A percentile compares a stretch with the other conserved stretches of the same genome.
phyloP scores from a whole-genome alignment of 495 filamentous ascomycete species.

The Opeltia flavorubescens region DNA sequence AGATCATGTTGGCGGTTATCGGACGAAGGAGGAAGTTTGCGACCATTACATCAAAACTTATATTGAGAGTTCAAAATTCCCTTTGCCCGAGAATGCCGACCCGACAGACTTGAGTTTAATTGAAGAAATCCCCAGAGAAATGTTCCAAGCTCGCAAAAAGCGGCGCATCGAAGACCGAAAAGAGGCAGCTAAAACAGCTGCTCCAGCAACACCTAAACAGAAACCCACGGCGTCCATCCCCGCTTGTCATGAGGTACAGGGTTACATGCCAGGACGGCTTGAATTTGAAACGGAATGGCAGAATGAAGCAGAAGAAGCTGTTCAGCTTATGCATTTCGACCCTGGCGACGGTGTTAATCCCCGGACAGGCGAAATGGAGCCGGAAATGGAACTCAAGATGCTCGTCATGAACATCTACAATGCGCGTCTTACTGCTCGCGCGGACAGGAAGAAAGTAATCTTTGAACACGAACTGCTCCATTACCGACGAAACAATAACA shows the following conservation, averaged over 20 bases:
- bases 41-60: constrained; percentile 88
- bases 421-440: constrained; percentile 72
- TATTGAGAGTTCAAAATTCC: constrained; percentile 67
- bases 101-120: constrained; percentile 65
- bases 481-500: constrained; percentile 71
- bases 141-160: constrained; percentile 91
- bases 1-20: constrained; percentile 91
- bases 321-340: constrained; percentile 96
- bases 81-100: constrained; percentile 69
- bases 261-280: constrained; percentile 94
- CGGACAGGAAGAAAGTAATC: constrained; percentile 91
- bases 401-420: constrained; percentile 99
- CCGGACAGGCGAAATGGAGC: constrained; percentile 67
- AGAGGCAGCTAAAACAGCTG: constrained; percentile 71
- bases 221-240: constrained; percentile 92
- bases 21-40: constrained; percentile 85
- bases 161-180: constrained; percentile 84
- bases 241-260: constrained; percentile 91
- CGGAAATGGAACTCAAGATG: constrained; percentile 93
- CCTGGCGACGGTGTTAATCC: constrained; percentile 84
- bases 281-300: constrained; percentile 97
- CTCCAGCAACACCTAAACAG: constrained; percentile 75
- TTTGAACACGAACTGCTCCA: constrained; percentile 91
- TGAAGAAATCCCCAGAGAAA: constrained; percentile 69
- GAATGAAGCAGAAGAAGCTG: constrained; percentile 95